Percentiles rank a stretch among this genome's conserved stretches.
Conservation (phyloP, 2,329 filamentous ascomycete genomes). For the Talaromyces pinophilus region DNA sequence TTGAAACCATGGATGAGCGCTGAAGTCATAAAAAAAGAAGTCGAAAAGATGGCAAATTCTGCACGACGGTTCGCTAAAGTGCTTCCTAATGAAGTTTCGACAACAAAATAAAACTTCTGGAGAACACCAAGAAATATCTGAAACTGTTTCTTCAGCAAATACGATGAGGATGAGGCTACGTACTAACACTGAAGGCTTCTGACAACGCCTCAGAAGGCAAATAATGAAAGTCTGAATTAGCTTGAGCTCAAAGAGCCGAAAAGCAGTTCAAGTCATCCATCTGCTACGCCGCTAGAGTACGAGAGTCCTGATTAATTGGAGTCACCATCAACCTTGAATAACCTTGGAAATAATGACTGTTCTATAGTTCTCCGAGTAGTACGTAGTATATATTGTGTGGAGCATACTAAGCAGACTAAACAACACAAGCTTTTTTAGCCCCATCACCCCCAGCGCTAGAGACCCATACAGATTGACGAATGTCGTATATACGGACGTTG, state of each 20-base stretch:
- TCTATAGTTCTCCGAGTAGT: not conserved
- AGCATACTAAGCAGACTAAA: slow-evolving; percentile 3
- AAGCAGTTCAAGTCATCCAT: not conserved
- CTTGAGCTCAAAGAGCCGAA: not conserved
- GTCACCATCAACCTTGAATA: not conserved
- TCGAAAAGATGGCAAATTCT: no score
- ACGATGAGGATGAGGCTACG: no score
- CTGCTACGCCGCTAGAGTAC: not conserved
- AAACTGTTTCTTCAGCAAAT: no score
- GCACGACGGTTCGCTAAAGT: no score
- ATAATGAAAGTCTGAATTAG: no score
- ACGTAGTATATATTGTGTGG: not conserved
- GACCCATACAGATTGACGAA: not conserved
- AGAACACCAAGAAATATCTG: no score
- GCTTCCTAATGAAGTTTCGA: no score
- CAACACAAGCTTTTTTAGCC: slow-evolving; percentile 3
- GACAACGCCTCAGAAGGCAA: no score
- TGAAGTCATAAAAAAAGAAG: no score
- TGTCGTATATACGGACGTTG: not conserved
- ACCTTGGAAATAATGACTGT: not conserved
- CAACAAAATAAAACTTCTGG: no score
- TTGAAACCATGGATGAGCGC: no score
- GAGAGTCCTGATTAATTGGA: not conserved
- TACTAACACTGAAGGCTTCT: no score
- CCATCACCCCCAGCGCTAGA: not conserved